Evolutionary conservation across 2,329 filamentous ascomycete species (phyloP).

Genomic region (Clarireedia homoeocarpa): DNA sequence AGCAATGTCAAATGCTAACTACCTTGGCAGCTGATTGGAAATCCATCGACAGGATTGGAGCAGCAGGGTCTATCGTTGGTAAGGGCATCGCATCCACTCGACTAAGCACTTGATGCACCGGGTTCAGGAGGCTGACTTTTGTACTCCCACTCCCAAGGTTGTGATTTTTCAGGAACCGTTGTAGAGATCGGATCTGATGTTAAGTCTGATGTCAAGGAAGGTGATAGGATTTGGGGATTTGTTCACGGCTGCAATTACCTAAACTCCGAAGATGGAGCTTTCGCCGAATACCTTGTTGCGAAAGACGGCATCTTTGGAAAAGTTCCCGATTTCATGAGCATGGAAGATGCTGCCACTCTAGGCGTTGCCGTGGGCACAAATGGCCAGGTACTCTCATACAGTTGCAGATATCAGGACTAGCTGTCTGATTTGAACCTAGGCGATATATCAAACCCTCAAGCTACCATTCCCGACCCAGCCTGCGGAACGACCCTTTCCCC

Average conservation of each 20-base stretch:
- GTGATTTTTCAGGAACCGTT: constrained; percentile 7
- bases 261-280: constrained; percentile 20
- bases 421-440: background rate
- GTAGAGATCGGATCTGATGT: constrained; percentile 13
- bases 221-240: constrained; percentile 17
- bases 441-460: constrained; percentile 18
- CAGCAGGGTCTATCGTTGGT: background rate
- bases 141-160: background rate
- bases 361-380: constrained; percentile 13
- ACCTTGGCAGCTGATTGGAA: background rate
- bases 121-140: background rate
- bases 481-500: constrained; percentile 6
- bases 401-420: background rate
- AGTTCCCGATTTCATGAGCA: constrained; percentile 36
- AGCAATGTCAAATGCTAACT: constrained; percentile 4
- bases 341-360: constrained; percentile 36
- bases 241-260: constrained; percentile 20
- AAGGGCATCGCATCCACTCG: background rate
- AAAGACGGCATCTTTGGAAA: constrained; percentile 35
- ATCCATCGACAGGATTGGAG: background rate
- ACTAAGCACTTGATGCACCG: no score
- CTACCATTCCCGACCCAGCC: constrained; percentile 17
- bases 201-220: constrained; percentile 15
- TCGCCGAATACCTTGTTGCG: constrained; percentile 19
- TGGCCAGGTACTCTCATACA: constrained; percentile 9